phyloP scores from a whole-genome alignment of 2,329 filamentous ascomycete genomes.

The Fusarium agapanthi region DNA sequence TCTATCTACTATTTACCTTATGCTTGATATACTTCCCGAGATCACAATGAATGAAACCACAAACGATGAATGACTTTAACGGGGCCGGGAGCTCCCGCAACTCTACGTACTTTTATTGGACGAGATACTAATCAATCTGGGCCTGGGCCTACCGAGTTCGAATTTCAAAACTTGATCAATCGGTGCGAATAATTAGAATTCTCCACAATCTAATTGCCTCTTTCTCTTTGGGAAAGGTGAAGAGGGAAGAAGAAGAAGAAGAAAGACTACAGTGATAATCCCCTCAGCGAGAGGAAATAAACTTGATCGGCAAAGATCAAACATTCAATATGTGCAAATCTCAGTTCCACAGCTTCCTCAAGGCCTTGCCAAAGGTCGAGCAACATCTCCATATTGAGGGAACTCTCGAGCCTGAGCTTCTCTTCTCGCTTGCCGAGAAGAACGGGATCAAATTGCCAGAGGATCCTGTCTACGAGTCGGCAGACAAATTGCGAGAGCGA shows the following conservation, averaged over 20 bases:
- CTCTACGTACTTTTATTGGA: constrained; percentile 23
- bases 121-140: not conserved
- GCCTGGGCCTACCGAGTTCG: constrained; percentile 8
- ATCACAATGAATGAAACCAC: not conserved
- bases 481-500: constrained; percentile 65
- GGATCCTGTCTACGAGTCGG: constrained; percentile 71
- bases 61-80: constrained; percentile 4
- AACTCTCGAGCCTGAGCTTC: constrained; percentile 72
- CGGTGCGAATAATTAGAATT: constrained; percentile 10
- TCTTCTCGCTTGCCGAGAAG: constrained; percentile 73
- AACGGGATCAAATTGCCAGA: constrained; percentile 72
- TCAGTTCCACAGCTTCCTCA: constrained; percentile 64
- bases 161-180: constrained; percentile 6
- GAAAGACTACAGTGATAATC: not conserved
- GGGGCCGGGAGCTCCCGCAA: constrained; percentile 31
- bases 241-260: not conserved
- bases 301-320: not conserved
- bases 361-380: constrained; percentile 78
- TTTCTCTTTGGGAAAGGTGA: not conserved
- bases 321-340: constrained; percentile 60
- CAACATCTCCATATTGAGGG: constrained; percentile 85
- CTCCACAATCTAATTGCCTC: not conserved
- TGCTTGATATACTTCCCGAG: not conserved
- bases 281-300: not conserved
- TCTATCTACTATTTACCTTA: not conserved